Percentiles rank a stretch among this genome's conserved stretches.
Conservation (phyloP, 2,329 filamentous ascomycete genomes). For the Fusarium sp. region DNA sequence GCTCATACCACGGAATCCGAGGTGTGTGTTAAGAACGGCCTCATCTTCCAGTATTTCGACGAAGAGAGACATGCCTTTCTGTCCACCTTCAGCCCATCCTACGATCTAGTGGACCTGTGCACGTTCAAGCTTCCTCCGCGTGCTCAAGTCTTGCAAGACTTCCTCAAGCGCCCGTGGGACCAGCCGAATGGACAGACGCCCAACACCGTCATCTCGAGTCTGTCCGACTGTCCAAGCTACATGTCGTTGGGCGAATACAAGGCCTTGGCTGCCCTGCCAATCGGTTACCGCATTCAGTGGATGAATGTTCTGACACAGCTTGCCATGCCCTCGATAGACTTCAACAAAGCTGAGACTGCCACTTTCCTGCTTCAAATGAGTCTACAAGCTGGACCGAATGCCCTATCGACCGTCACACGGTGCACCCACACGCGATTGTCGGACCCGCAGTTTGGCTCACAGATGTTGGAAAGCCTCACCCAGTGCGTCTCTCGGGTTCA, state of each 20-base stretch:
- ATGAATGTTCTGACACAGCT: conserved; percentile 38
- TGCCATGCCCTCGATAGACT: conserved; percentile 36
- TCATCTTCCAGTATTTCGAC: conserved; percentile 38
- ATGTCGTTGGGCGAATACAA: conserved; percentile 67
- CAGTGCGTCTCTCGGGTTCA: conserved; percentile 11
- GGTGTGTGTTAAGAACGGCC: conserved; percentile 41
- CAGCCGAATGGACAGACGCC: conserved; percentile 41
- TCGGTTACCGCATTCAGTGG: conserved; percentile 36
- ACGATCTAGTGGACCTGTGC: conserved; percentile 9
- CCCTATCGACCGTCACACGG: neutral
- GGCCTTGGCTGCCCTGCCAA: conserved; percentile 39
- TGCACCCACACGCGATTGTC: conserved; percentile 1
- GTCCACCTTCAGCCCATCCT: neutral
- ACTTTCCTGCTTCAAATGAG: conserved; percentile 38
- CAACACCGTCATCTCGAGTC: conserved; percentile 65
- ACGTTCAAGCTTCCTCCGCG: conserved; percentile 28
- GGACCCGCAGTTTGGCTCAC: conserved; percentile 15
- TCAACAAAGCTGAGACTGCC: conserved; percentile 37
- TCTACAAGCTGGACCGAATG: conserved; percentile 31
- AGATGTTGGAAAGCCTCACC: conserved; percentile 1
- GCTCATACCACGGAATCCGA: conserved; percentile 7
- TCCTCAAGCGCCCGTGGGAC: conserved; percentile 15
- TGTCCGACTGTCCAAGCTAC: conserved; percentile 58
- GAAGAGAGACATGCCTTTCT: neutral
- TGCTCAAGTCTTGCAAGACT: conserved; percentile 19